Percentiles rank a stretch among this genome's conserved stretches.
Evolutionary conservation across 352 stramenopile species (phyloP).

Genomic region (Phytophthora sojae): DNA sequence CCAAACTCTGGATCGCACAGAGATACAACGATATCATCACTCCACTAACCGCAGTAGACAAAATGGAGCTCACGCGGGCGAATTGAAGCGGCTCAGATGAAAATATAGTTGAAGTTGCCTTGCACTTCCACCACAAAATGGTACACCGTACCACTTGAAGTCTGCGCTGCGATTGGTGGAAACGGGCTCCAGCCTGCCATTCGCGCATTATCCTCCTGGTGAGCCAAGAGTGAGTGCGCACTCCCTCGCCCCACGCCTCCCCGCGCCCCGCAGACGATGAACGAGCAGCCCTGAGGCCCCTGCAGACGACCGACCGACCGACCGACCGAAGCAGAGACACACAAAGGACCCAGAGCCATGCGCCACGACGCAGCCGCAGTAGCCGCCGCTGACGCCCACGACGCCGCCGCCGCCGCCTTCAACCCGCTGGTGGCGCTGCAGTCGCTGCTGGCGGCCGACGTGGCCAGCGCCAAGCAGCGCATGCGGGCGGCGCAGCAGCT

Average conservation of each 20-base stretch:
- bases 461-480: conserved; percentile 48
- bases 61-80: not conserved
- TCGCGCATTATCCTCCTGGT: conserved; percentile 12
- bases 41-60: not conserved
- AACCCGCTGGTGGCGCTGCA: conserved; percentile 59
- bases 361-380: not conserved
- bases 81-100: no score
- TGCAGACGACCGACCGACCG: conserved; percentile 5
- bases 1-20: conserved; percentile 1
- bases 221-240: not conserved
- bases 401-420: conserved; percentile 19
- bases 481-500: conserved; percentile 56
- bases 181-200: conserved; percentile 13
- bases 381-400: not conserved
- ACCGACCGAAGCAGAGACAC: not conserved
- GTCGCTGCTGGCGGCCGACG: conserved; percentile 50
- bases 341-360: conserved; percentile 2
- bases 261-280: conserved; percentile 34
- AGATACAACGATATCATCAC: conserved; percentile 4
- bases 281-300: conserved; percentile 33
- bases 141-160: conserved; percentile 11
- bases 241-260: not conserved
- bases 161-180: conserved; percentile 20
- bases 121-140: not conserved
- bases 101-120: not conserved